These are phyloP conservation scores for Boletus holoroseus DNA, from an alignment of 1,284 basidiomycete genomes.

Conservation along the genomic window DNA sequence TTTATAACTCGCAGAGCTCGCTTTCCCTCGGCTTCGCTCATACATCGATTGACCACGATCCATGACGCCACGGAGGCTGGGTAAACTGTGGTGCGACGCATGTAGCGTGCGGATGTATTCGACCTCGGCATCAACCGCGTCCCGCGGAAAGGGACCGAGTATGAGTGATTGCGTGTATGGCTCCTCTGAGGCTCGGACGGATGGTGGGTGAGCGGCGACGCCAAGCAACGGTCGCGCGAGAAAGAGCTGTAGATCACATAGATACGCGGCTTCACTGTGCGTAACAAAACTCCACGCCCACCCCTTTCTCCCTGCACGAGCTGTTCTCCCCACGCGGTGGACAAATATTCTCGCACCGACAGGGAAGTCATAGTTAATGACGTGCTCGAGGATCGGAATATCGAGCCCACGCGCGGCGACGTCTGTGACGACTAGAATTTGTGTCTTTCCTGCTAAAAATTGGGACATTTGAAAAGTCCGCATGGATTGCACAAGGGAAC, in stretches of 20 bases:
- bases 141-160: constrained; percentile 82
- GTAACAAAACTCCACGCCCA: constrained; percentile 96
- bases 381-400: constrained; percentile 90
- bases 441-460: constrained; percentile 82
- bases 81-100: constrained; percentile 62
- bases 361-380: constrained; percentile 98
- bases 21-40: constrained; percentile 88
- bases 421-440: constrained; percentile 93
- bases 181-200: constrained; percentile 44
- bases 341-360: constrained; percentile 91
- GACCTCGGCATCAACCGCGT: constrained; percentile 74
- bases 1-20: constrained; percentile 79
- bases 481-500: constrained; percentile 89
- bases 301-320: constrained; percentile 89
- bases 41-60: constrained; percentile 90
- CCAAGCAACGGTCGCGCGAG: constrained; percentile 77
- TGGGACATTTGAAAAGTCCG: constrained; percentile 88
- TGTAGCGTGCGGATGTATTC: constrained; percentile 76
- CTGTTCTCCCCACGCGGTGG: constrained; percentile 95
- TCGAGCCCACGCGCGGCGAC: constrained; percentile 97
- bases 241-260: constrained; percentile 92
- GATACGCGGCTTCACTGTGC: constrained; percentile 80
- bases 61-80: constrained; percentile 82
- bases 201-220: constrained; percentile 31
- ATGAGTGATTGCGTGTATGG: constrained; percentile 67